These are phyloP conservation scores for Sugiyamaella neomexicana DNA, from an alignment of 1,139 yeast species.

Conservation along the genomic window DNA sequence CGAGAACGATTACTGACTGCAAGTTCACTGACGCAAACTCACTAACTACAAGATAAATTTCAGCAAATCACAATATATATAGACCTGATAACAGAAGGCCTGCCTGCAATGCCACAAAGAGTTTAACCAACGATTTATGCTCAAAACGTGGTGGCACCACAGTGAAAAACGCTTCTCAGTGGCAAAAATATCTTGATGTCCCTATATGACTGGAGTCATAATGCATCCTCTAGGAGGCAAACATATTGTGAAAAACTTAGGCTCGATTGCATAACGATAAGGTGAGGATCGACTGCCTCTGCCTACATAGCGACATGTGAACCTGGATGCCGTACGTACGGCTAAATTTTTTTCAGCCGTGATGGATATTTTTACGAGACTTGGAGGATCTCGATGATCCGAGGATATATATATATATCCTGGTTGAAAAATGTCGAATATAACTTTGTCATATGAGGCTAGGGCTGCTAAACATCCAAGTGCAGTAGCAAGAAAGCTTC, in stretches of 20 bases:
- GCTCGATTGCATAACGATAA: not conserved
- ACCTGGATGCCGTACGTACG: constrained; percentile 3
- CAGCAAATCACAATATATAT: too few relatives aligned
- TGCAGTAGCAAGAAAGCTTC: constrained; percentile 74
- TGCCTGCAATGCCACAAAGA: too few relatives aligned
- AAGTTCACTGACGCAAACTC: too few relatives aligned
- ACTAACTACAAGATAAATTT: too few relatives aligned
- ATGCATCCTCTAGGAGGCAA: not conserved
- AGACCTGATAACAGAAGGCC: too few relatives aligned
- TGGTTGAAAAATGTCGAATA: constrained; percentile 17
- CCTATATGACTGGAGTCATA: too few relatives aligned
- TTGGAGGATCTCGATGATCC: too few relatives aligned
- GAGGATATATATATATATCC: too few relatives aligned
- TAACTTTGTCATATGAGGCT: constrained; percentile 52
- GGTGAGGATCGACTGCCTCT: not conserved
- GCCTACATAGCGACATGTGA: not conserved
- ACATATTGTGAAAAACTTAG: not conserved
- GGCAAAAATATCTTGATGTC: not conserved
- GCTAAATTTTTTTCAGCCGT: not conserved
- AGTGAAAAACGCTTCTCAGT: too few relatives aligned
- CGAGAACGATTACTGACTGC: too few relatives aligned
- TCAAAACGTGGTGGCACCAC: too few relatives aligned
- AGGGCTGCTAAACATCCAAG: constrained; percentile 74
- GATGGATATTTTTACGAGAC: not conserved
- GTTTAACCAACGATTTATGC: too few relatives aligned